A percentile compares a stretch with the other conserved stretches of the same genome.
Evolutionary conservation across 1,284 basidiomycete genomes (phyloP).

Genomic region (Melampsora abietis-canadensis): DNA sequence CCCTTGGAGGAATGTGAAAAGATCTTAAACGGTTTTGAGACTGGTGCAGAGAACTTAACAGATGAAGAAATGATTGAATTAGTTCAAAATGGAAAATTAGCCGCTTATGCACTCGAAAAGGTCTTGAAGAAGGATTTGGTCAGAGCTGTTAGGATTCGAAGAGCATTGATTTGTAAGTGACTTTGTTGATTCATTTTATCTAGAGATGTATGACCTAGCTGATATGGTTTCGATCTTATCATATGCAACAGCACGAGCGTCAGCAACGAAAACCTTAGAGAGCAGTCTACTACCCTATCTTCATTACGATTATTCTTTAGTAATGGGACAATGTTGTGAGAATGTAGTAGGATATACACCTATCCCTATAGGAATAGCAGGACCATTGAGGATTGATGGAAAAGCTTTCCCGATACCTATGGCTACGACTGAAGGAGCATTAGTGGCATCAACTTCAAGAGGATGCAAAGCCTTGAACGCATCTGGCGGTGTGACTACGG

Average conservation of each 20-base stretch:
- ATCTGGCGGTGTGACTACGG: constrained; percentile 90
- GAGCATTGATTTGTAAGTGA: constrained; percentile 70
- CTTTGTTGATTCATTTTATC: background rate
- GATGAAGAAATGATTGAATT: constrained; percentile 91
- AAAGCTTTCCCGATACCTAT: constrained; percentile 86
- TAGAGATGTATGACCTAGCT: background rate
- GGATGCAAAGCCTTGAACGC: constrained; percentile 97
- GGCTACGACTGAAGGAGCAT: constrained; percentile 97
- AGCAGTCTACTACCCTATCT: constrained; percentile 74
- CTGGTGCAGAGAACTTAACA: constrained; percentile 62
- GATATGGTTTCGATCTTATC: background rate
- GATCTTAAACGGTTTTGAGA: constrained; percentile 74
- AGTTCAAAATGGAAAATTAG: constrained; percentile 86
- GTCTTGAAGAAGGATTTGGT: constrained; percentile 73
- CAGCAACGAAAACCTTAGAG: constrained; percentile 80
- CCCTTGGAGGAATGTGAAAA: constrained; percentile 54
- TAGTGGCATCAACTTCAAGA: constrained; percentile 94
- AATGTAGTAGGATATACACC: constrained; percentile 98
- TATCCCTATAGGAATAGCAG: constrained; percentile 91
- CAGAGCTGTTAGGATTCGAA: constrained; percentile 78
- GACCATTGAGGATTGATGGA: constrained; percentile 89
- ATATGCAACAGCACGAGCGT: constrained; percentile 65
- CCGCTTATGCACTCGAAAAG: constrained; percentile 91
- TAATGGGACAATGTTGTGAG: constrained; percentile 97
- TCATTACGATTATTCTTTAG: constrained; percentile 88